Evolutionary conservation across 805 yeast species (phyloP), one percentile per base, ranked within the genome.

Genomic region (Naumovozyma castellii): DNA sequence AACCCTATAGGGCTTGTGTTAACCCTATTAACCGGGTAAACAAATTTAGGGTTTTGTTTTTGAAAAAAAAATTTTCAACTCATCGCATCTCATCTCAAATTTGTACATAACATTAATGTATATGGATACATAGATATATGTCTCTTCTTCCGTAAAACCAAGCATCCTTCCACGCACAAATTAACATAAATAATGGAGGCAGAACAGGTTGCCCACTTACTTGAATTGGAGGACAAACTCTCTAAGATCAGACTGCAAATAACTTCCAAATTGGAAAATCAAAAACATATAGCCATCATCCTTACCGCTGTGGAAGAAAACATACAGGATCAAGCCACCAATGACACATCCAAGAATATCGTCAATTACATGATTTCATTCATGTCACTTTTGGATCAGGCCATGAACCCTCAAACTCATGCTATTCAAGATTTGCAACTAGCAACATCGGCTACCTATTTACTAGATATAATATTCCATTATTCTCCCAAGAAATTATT

Each of bases 221-320:
- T 77, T 47, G 81, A 73, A 49, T 63, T 83, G 59, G 83, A 80
- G 39, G 75, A 71, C 10, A 80, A 73, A 55, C 62, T 85, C 33
- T 69, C 75, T 43, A 76, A 76, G 55, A 77, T 88, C 48, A 74
- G 95, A 58, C 50, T 67, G 3, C 96, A 87, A 54, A 64, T 73
- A 51, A 71, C 64, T 45, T 85, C 95, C n/a, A 86, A 85, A 57
- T 66, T 88, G 37, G 86, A 81, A 18, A 84, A 87, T 60, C 97
- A 87, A 64, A 83, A 81, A 54, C 86, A 82, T 56, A 68, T 84
- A 46, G 95, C 96, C 6, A 64, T 85, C 19, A 79, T 90, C 41
- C 69, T 92, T 36, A 73, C 81, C 17, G 95, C 97, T 3, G 88
- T 92, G 36, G 99, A 92, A 58, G 95, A 85, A 50, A 84, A 84